Base-by-base conservation (phyloP, 2,329 filamentous ascomycete species). In the Cladosporium colombiae region DNA sequence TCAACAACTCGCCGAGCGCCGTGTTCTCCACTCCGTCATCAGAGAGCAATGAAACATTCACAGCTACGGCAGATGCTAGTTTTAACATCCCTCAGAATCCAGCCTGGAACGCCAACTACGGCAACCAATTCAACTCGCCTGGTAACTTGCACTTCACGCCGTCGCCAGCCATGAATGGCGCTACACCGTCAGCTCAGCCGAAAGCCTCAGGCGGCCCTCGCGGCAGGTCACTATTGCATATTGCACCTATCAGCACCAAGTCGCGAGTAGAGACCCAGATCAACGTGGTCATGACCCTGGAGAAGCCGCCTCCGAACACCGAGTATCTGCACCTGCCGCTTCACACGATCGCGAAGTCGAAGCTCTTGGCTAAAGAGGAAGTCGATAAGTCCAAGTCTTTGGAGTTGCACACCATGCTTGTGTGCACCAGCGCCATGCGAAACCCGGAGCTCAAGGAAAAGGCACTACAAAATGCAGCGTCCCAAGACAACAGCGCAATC, bases 231-330 rank as follows among this genome's bases (percentile, higher is more conserved):
- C 69, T 72, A 27, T 65, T 78, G 35, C 74, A 78, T 64, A 77
- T 78, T 59, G 75, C 74, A 29, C 76, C 76, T 10, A 77, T 78
- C 31, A 74, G 75, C 10, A 71, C 77, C 65, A 98, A 97, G 78
- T 97, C 93, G 18, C 89, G 95, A 25, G 95, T 98, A 21, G 95
- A 99, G 81, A 98, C 95, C 0, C 95, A 98, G 76, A 97, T 98
- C 71, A 91, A 91, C 10, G 92, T 97, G 71, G 89, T 89, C 73
- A 84, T 98, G 78, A 90, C 89, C 0, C 79, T 98, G 46, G 89
- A 88, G 65, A 88, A 91, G 23, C 81, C 96, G 56, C 93, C 93
- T 1, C 81, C 84, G 0, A 90, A 90, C 13, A 87, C 93, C 65
- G 91, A 89, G 69, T 92, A 90, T 75, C 81, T 98, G 60, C 93